phyloP scores from a whole-genome alignment of 306 rosid species.

The Pyrus communis region DNA sequence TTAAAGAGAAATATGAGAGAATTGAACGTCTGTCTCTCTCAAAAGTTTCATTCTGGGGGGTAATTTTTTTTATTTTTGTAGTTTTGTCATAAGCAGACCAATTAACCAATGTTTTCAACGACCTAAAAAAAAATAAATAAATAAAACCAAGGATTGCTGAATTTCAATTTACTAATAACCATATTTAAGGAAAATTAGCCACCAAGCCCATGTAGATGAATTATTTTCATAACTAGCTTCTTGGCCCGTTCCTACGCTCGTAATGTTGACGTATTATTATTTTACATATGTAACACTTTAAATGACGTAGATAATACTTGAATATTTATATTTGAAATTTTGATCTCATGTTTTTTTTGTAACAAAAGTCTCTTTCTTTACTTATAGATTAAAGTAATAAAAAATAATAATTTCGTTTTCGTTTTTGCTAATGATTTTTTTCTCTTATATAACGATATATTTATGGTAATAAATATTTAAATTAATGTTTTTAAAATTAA shows the following conservation, averaged over 20 bases:
- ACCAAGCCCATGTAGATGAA: background rate
- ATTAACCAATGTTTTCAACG: conserved; percentile 27
- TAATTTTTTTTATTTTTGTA: background rate
- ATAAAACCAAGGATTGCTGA: background rate
- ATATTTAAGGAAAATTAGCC: background rate
- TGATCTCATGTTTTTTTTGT: too few relatives aligned
- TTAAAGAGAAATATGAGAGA: background rate
- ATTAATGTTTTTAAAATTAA: too few relatives aligned
- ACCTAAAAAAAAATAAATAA: background rate
- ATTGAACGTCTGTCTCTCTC: conserved; percentile 12
- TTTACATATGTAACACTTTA: background rate
- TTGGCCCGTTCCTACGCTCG: background rate
- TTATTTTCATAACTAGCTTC: background rate
- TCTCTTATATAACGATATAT: too few relatives aligned
- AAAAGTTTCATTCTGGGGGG: background rate
- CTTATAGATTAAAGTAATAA: too few relatives aligned
- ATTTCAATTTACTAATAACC: background rate
- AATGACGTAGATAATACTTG: too few relatives aligned
- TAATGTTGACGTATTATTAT: background rate
- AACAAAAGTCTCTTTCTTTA: too few relatives aligned
- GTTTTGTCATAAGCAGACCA: background rate
- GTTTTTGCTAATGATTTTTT: too few relatives aligned
- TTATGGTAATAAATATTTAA: too few relatives aligned
- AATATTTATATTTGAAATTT: too few relatives aligned
- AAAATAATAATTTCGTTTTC: too few relatives aligned